These are phyloP conservation scores for Epichloe bromicola DNA, from an alignment of 2,329 filamentous ascomycete genomes.

Conservation along the genomic window DNA sequence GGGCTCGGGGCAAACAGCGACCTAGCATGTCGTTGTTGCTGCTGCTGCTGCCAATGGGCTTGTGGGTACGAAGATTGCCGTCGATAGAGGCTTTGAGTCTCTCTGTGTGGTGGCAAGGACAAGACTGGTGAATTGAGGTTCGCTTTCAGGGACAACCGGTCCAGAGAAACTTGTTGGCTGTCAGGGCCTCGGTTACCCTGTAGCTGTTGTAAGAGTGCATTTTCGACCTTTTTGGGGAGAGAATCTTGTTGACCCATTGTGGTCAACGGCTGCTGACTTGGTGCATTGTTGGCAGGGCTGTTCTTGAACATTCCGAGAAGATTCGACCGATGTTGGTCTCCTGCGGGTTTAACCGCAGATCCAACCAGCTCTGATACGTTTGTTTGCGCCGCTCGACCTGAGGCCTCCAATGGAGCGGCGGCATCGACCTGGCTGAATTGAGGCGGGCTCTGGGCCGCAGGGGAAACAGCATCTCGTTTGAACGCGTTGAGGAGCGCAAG, in stretches of 20 bases:
- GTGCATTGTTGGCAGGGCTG: conserved; percentile 7
- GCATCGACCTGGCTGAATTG: neutral
- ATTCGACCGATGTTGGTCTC: conserved; percentile 30
- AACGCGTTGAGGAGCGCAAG: conserved; percentile 33
- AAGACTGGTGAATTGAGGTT: conserved; percentile 7
- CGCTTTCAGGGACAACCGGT: conserved; percentile 11
- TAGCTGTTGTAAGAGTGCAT: neutral
- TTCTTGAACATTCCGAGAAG: conserved; percentile 44
- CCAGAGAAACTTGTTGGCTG: conserved; percentile 7
- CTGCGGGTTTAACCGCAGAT: conserved; percentile 12
- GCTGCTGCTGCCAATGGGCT: neutral
- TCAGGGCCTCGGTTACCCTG: neutral
- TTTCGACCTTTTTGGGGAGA: neutral
- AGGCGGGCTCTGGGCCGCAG: neutral
- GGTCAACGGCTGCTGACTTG: neutral
- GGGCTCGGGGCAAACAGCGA: neutral
- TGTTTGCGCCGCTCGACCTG: neutral
- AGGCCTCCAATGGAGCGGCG: neutral
- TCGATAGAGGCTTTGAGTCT: neutral
- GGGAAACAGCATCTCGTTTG: conserved; percentile 17
- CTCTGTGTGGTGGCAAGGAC: conserved; percentile 7
- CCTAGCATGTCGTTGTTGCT: neutral
- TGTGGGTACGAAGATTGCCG: conserved; percentile 8
- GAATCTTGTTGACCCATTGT: neutral
- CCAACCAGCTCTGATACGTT: conserved; percentile 17